phyloP scores from a whole-genome alignment of 1,139 yeast genomes.

The Suhomyces ambrosiae region DNA sequence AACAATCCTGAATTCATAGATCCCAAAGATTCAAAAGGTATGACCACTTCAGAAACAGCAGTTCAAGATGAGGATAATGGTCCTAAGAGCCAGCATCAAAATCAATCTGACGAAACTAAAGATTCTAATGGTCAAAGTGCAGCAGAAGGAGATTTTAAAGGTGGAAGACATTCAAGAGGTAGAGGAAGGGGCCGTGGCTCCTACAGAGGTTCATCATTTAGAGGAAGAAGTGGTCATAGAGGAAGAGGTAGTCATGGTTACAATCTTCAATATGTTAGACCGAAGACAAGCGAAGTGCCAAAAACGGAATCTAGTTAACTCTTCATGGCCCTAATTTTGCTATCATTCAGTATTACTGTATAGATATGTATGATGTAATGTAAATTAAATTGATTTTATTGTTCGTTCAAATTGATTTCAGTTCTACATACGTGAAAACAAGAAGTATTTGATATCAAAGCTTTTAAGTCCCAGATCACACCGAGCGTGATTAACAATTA shows the following conservation, averaged over 20 bases:
- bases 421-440: slow-evolving; percentile 1
- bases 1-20: too few relatives aligned
- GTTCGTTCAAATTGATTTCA: not conserved
- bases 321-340: slow-evolving; percentile 4
- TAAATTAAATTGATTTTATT: slow-evolving; percentile 1
- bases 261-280: slow-evolving; percentile 34
- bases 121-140: not conserved
- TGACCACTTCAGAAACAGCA: not conserved
- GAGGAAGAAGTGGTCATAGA: slow-evolving; percentile 16
- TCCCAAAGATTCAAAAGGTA: not conserved
- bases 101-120: not conserved
- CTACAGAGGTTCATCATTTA: slow-evolving; percentile 13
- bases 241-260: slow-evolving; percentile 17
- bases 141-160: slow-evolving; percentile 1
- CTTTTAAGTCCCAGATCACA: slow-evolving; percentile 3
- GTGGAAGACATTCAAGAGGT: slow-evolving; percentile 16
- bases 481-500: not conserved
- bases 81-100: slow-evolving; percentile 3
- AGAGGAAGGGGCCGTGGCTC: slow-evolving; percentile 24
- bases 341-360: slow-evolving; percentile 10
- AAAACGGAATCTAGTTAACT: slow-evolving; percentile 4
- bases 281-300: slow-evolving; percentile 16
- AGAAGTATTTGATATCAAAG: slow-evolving; percentile 4
- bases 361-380: slow-evolving; percentile 15
- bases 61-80: slow-evolving; percentile 1